Base-by-base conservation (phyloP, 2,329 filamentous ascomycete species). In the Exophiala sp. region DNA sequence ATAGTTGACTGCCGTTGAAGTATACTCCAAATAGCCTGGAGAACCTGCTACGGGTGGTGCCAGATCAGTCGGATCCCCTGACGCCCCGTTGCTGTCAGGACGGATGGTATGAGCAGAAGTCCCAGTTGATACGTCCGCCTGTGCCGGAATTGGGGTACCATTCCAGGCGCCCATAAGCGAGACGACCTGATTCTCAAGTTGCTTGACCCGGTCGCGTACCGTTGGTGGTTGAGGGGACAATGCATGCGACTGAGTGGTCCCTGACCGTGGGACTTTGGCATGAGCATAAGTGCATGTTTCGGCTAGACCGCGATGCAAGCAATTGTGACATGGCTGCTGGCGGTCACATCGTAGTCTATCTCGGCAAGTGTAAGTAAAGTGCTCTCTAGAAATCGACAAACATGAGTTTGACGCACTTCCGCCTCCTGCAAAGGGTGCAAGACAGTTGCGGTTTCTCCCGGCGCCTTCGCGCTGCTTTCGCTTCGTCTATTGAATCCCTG, bases 221-320 rank as follows among this genome's bases (percentile, higher is more conserved):
- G 52, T 55, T 3, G 41, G 20, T 12, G 11, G n/a, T 35, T 10
- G 5, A 5, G 8, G 9, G 39, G 51, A 52, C 12, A 21, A 18
- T 20, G 10, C 14, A 32, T 9, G 24, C 24, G 4, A 16, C 5
- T 10, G 43, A 18, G 40, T 34, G 9, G 9, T 33, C 14, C 24
- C 12, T 12, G 47, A 20, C 16, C 9, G 34, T 11, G 41, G 16
- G 14, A 39, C 10, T 9, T 32, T 38, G n/a, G 14, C 20, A 16
- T 46, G 34, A 40, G 89, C 90, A 75, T 96, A 96, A 62, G 86
- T 87, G 75, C 92, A 97, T 53, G 89, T 86, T 53, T 81, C 75
- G 12, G 86, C 85, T 70, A 91, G 88, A 62, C 84, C 88, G 63
- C 91, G 86, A 74, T 95, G 95, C 53, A 89, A 41, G 49, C 65